These are phyloP conservation scores for Hippophae gyantsensis DNA, from an alignment of 306 rosid genomes.

Conservation along the genomic window DNA sequence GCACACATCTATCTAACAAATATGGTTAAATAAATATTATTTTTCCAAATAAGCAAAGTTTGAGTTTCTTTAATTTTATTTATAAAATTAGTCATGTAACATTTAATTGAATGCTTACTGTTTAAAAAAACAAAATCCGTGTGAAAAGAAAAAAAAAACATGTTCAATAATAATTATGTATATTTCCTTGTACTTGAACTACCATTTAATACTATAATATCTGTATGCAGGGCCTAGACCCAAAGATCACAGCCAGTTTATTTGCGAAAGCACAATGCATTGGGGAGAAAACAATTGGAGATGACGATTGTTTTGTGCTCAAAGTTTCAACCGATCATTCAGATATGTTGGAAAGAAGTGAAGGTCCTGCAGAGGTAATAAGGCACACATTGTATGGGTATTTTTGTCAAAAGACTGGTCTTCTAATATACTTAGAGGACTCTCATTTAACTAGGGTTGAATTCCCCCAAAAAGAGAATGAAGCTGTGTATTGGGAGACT, in stretches of 20 bases:
- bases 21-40: too few relatives aligned
- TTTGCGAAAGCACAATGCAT: slow-evolving; percentile 85
- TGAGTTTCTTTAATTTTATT: too few relatives aligned
- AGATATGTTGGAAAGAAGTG: slow-evolving; percentile 73
- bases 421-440: slow-evolving; percentile 82
- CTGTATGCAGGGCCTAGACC: slow-evolving; percentile 66
- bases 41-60: too few relatives aligned
- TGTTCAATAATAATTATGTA: background rate
- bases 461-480: slow-evolving; percentile 31
- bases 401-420: slow-evolving; percentile 89
- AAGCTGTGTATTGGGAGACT: slow-evolving; percentile 87
- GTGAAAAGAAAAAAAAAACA: too few relatives aligned
- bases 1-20: too few relatives aligned
- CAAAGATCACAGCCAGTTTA: slow-evolving; percentile 78
- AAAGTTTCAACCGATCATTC: slow-evolving; percentile 71
- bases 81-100: too few relatives aligned
- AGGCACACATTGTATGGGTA: slow-evolving; percentile 83
- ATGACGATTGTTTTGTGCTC: slow-evolving; percentile 70
- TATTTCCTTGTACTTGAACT: background rate
- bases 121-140: too few relatives aligned
- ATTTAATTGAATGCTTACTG: too few relatives aligned
- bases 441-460: slow-evolving; percentile 82
- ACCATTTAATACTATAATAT: background rate
- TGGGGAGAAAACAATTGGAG: slow-evolving; percentile 78
- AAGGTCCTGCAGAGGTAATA: slow-evolving; percentile 85